These are phyloP conservation scores for Starmerella bombicola DNA, from an alignment of 805 yeast genomes.

Conservation along the genomic window DNA sequence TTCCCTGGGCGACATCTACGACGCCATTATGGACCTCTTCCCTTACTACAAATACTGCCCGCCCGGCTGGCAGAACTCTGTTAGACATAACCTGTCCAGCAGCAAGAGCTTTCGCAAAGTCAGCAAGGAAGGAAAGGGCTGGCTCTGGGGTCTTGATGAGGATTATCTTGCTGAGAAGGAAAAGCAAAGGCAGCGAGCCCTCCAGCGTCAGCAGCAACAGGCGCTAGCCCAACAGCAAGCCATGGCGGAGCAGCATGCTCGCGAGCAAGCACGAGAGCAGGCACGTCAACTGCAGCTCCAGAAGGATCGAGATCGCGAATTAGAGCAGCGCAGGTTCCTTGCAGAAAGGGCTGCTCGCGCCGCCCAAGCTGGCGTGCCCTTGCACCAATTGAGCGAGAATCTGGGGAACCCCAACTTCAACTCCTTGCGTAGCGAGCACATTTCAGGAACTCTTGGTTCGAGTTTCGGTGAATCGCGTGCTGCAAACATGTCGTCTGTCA, in stretches of 20 bases:
- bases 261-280: constrained; percentile 21
- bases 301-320: constrained; percentile 22
- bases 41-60: constrained; percentile 91
- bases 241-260: constrained; percentile 26
- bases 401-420: constrained; percentile 6
- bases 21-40: constrained; percentile 71
- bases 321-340: constrained; percentile 18
- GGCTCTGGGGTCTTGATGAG: constrained; percentile 90
- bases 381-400: constrained; percentile 16
- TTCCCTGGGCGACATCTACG: constrained; percentile 73
- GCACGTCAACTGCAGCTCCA: constrained; percentile 19
- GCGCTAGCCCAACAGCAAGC: constrained; percentile 25
- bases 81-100: constrained; percentile 75
- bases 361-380: constrained; percentile 17
- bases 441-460: background rate
- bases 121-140: constrained; percentile 81
- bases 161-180: constrained; percentile 74
- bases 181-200: constrained; percentile 44
- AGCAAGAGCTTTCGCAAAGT: constrained; percentile 76
- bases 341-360: constrained; percentile 20
- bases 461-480: background rate
- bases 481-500: background rate
- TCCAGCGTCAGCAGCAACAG: constrained; percentile 22
- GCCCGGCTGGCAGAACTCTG: constrained; percentile 95
- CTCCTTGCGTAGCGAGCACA: background rate